Percentiles rank a stretch among this genome's conserved stretches.
Conservation (phyloP, 176 grass and related monocot genomes). For the Lolium multiflorum region DNA sequence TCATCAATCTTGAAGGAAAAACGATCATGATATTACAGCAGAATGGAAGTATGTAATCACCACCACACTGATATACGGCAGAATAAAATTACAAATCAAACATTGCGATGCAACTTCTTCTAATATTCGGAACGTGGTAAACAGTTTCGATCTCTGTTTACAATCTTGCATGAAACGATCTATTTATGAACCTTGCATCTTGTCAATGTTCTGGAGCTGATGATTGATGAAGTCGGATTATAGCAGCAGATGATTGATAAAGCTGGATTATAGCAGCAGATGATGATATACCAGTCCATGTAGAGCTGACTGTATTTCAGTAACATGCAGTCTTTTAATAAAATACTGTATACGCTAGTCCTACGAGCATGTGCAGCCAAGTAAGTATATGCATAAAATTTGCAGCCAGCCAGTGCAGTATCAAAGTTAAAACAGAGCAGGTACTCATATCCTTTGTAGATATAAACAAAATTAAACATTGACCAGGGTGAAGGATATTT, state of each 20-base stretch:
- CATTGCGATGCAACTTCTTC: neutral
- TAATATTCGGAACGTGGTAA: neutral
- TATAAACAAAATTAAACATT: neutral
- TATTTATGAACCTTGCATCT: neutral
- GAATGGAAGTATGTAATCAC: neutral
- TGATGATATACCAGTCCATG: neutral
- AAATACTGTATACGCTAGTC: no score
- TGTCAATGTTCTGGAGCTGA: neutral
- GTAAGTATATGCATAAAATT: neutral
- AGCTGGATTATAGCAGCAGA: neutral
- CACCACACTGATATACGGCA: no score
- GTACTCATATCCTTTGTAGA: neutral
- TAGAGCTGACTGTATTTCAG: neutral
- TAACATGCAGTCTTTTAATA: neutral
- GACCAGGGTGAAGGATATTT: neutral
- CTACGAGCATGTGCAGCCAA: neutral
- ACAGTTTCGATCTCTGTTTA: neutral
- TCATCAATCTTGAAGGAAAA: no score
- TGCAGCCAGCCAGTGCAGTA: conserved; percentile 3
- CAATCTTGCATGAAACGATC: neutral
- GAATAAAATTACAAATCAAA: neutral
- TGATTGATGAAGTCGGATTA: neutral
- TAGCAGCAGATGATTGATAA: neutral
- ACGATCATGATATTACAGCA: no score
- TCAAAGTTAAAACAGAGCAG: neutral